Evolutionary conservation across 169 alveolate species (phyloP), one percentile per base, ranked within the genome.

Genomic region (Eimeria zaria): DNA sequence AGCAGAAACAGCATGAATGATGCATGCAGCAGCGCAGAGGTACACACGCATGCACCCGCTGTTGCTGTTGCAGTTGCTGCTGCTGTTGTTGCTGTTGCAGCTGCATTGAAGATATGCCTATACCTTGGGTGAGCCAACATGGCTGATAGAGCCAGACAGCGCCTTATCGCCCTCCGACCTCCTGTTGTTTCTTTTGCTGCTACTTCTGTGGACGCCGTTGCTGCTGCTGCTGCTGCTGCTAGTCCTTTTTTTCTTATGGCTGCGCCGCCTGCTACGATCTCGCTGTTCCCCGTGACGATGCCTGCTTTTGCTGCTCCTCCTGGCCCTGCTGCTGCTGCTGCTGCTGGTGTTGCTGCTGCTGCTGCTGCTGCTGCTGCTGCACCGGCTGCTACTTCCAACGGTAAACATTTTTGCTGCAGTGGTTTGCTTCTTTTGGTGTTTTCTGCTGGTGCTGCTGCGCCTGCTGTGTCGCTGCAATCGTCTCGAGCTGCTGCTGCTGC

Each of bases 351-450:
- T 18, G 53, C 62, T 46, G 67, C 60, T 78, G 89, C 67, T 78
- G 89, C 64, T 78, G 78, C 46, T 73, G 55, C 55, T 36, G 83
- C 53, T 41, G 46, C 83, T 73, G 83, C 46, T 73, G 48, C 60
- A 24, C 24, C 58, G 3, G 62, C 55, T 76, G 87, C 62, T 76
- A 62, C 60, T 76, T 8, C 87, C 55, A 41, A 20, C 36, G 60
- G 20, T 4, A 16, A 46, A 1, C 55, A 14, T 41, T 46, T 8
- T 39, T 22, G 87, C 51, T 41, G 64, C 87, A 24, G 39, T n/a
- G 20, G 62, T 78, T 64, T 51, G 64, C 58, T 24, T 46, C 36
- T 41, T 44, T n/a, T 24, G 41, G 87, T 39, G 62, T 41, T 30
- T 44, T 44, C 36, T 41, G 67, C 30, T 44, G n/a, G n/a, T n/a